phyloP scores from a whole-genome alignment of 164 flowering plant genomes.

The Berberis thunbergii region DNA sequence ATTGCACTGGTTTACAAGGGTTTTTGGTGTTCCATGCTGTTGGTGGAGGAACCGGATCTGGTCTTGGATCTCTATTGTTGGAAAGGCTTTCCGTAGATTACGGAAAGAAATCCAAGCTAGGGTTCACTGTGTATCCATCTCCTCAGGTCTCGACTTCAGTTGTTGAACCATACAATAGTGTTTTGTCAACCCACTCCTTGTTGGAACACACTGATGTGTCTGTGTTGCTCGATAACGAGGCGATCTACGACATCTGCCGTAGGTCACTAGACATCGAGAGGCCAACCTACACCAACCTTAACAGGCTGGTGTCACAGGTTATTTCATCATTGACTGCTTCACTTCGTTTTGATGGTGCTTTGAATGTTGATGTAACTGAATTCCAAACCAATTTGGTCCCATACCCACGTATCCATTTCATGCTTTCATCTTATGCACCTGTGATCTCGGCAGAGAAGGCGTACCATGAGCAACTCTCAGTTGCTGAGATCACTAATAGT shows the following conservation, averaged over 20 bases:
- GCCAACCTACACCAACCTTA: slow-evolving; percentile 67
- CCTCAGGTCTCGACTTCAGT: slow-evolving; percentile 74
- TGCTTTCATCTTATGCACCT: slow-evolving; percentile 60
- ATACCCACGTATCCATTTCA: slow-evolving; percentile 63
- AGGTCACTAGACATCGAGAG: slow-evolving; percentile 51
- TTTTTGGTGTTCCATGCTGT: slow-evolving; percentile 66
- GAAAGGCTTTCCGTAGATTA: slow-evolving; percentile 68
- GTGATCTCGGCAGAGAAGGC: slow-evolving; percentile 59
- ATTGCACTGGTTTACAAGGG: slow-evolving; percentile 70
- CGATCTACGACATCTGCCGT: slow-evolving; percentile 64
- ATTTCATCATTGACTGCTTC: slow-evolving; percentile 64
- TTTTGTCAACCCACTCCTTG: slow-evolving; percentile 52
- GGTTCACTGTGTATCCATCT: slow-evolving; percentile 52
- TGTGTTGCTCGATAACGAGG: slow-evolving; percentile 53
- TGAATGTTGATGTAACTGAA: slow-evolving; percentile 61
- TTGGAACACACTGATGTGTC: slow-evolving; percentile 62
- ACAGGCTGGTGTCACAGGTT: slow-evolving; percentile 51
- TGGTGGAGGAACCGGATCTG: slow-evolving; percentile 75
- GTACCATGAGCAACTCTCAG: slow-evolving; percentile 55
- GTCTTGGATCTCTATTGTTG: slow-evolving; percentile 55
- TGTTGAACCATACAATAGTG: slow-evolving; percentile 66
- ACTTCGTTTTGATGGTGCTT: slow-evolving; percentile 54
- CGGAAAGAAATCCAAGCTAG: slow-evolving; percentile 41
- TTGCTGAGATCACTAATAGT: slow-evolving; percentile 58
- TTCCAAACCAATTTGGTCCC: slow-evolving; percentile 67